Evolutionary conservation across 192 early-diverging fungal species (phyloP).

Genomic region (Entomortierella lignicola): DNA sequence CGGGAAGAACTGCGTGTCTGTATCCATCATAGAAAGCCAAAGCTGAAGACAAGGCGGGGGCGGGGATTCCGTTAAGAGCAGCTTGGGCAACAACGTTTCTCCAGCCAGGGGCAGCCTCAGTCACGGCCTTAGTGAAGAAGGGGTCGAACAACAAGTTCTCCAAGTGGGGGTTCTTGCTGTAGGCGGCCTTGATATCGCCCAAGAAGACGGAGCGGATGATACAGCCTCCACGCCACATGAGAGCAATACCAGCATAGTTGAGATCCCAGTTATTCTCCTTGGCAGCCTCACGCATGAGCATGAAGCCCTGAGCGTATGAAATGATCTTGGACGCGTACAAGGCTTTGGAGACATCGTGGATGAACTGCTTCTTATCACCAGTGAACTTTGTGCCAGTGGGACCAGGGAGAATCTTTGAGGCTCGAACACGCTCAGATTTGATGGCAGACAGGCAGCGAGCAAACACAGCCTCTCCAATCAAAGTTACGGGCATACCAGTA

Average conservation of each 20-base stretch:
- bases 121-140: conserved; percentile 95
- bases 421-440: conserved; percentile 95
- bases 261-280: conserved; percentile 93
- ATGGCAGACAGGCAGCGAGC: conserved; percentile 95
- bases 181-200: conserved; percentile 97
- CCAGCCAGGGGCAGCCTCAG: conserved; percentile 87
- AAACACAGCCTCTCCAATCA: conserved; percentile 98
- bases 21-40: conserved; percentile 98
- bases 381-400: conserved; percentile 78
- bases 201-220: conserved; percentile 98
- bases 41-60: conserved; percentile 90
- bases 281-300: conserved; percentile 97
- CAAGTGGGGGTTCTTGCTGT: conserved; percentile 85
- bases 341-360: conserved; percentile 91
- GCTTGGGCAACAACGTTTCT: conserved; percentile 88
- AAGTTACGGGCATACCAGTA: conserved; percentile 94
- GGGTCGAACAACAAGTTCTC: conserved; percentile 95
- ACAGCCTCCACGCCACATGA: conserved; percentile 99
- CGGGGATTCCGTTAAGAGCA: conserved; percentile 86
- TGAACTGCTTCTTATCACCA: conserved; percentile 90
- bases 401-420: conserved; percentile 87
- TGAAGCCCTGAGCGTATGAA: conserved; percentile 99
- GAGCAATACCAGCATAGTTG: conserved; percentile 96
- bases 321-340: conserved; percentile 98
- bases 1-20: conserved; percentile 88